Base-by-base conservation (phyloP, 345 rosid genomes). In the Sisymbrium altissimum region DNA sequence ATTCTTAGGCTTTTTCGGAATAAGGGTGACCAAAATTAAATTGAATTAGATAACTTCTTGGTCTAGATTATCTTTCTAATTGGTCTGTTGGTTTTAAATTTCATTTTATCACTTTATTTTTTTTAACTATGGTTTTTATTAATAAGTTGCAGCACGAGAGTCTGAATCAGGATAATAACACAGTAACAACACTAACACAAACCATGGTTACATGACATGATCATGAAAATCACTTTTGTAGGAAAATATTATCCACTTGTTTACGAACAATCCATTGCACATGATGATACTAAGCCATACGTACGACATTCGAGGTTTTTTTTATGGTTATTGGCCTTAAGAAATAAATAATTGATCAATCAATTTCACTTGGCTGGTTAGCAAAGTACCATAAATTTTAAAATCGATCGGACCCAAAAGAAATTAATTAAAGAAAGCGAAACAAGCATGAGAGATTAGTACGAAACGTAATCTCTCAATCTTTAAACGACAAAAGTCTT, bases 401-500 rank as follows among this genome's bases (percentile, higher is more conserved):
- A 71, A 48, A 43, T 36, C 23, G 40, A 64, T 46, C 4, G 32
- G 67, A 66, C 76, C 44, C 57, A 59, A 46, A 64, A 38, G 9
- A 65, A 50, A 66, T 21, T n/a, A 77, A 71, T 40, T 50, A 77
- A 66, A 77, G 72, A 71, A 66, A 77, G 68, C 68, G 77, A 77
- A 71, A 66, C 81, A 77, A 71, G 67, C 72, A 48, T 33, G 68
- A 71, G 80, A 64, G 81, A 57, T 77, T 59, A 77, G 81, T 77
- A 77, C 81, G 38, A 56, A 71, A 71, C 77, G 81, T 49, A 71
- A 65, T 56, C 56, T 65, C 64, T 73, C 70, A 69, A 76, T 23
- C 64, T 76, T 70, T 55, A 76, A 71, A 71, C 77, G 77, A 77
- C 81, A 77, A 77, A 77, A 71, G 77, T 77, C 63, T 77, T 77